phyloP scores from a whole-genome alignment of 495 filamentous ascomycete species.

The Penicillium mononematosum region DNA sequence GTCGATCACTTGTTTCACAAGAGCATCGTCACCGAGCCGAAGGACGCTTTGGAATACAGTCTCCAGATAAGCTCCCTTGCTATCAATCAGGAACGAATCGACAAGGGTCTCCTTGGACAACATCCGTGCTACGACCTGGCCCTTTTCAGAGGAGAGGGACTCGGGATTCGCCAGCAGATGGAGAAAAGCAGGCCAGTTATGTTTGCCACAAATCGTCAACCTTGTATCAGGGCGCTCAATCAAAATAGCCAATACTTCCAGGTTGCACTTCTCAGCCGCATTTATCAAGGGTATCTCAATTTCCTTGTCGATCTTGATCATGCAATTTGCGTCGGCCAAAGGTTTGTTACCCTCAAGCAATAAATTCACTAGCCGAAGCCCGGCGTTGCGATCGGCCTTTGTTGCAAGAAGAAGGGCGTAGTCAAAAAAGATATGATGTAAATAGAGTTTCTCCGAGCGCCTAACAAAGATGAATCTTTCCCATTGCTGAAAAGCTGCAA shows the following conservation, averaged over 20 bases:
- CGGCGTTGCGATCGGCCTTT: neutral
- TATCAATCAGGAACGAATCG: constrained; percentile 1
- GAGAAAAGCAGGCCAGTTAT: constrained; percentile 2
- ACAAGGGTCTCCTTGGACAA: neutral
- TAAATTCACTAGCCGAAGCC: constrained; percentile 2
- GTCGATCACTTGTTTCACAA: neutral
- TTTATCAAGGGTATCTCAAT: neutral
- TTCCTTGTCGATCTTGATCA: neutral
- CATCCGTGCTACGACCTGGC: neutral
- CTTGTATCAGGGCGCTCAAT: neutral
- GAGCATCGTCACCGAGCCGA: neutral
- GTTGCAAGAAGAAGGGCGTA: constrained; percentile 1
- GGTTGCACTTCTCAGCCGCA: neutral
- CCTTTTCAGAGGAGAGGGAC: constrained; percentile 1
- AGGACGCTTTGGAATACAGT: neutral
- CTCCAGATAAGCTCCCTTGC: neutral
- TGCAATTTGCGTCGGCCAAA: constrained; percentile 1
- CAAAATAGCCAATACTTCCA: constrained; percentile 1
- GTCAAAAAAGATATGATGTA: constrained; percentile 1
- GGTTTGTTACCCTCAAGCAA: neutral
- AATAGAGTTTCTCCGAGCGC: neutral
- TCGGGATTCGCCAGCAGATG: constrained; percentile 1
- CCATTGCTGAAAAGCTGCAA: constrained; percentile 1
- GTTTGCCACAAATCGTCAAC: neutral
- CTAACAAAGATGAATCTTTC: constrained; percentile 1